Evolutionary conservation across 2,329 filamentous ascomycete genomes (phyloP).

Genomic region (Tolypocladium ophioglossoides): DNA sequence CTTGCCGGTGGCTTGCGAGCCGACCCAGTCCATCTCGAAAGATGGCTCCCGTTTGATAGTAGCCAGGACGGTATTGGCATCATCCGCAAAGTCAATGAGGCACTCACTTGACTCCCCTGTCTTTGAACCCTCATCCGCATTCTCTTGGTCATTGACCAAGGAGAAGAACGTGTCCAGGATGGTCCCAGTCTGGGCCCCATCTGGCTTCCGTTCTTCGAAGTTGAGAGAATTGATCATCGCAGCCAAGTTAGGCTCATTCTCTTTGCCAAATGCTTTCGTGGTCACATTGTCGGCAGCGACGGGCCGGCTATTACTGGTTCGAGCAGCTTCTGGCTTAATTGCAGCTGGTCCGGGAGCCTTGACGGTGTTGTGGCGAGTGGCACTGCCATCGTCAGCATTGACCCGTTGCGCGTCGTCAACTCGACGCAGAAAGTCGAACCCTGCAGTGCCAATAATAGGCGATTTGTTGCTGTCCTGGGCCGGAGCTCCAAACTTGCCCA

Average conservation of each 20-base stretch:
- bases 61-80: background rate
- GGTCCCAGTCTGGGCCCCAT: background rate
- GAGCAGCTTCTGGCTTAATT: background rate
- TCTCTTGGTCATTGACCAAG: slow-evolving; percentile 1
- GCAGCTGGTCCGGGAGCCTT: background rate
- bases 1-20: background rate
- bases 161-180: slow-evolving; percentile 11
- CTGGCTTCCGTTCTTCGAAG: background rate
- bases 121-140: background rate
- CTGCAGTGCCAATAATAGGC: slow-evolving; percentile 9
- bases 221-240: background rate
- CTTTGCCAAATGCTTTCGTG: background rate
- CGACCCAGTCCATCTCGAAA: background rate
- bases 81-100: background rate
- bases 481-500: background rate
- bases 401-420: background rate
- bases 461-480: background rate
- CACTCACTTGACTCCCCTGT: background rate
- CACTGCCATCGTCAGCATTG: background rate
- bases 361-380: background rate
- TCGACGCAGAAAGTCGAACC: slow-evolving; percentile 12
- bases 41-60: background rate
- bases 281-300: background rate
- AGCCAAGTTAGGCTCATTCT: background rate
- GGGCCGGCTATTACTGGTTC: background rate